Evolutionary conservation across 345 rosid species (phyloP), one percentile per base, ranked within the genome.

Genomic region (Lepidium aucheri): DNA sequence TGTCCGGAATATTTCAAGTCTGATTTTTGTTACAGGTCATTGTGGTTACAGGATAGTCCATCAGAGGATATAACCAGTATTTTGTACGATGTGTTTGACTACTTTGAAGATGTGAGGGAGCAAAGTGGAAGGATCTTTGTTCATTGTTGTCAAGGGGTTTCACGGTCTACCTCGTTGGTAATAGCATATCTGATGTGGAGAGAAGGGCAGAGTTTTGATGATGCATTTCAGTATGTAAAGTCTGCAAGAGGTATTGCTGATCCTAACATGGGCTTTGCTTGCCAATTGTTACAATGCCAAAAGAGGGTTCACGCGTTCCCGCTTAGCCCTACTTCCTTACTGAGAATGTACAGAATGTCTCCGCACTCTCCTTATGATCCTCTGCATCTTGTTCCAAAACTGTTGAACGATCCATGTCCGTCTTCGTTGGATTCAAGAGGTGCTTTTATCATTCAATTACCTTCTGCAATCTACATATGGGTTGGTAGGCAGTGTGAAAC

Each of bases 111-210:
- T 76, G 99, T 95, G 22, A 89, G 99, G 81, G 93, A 89, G 74
- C 86, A 83, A 52, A 53, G 77, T 38, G 99, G 99, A 65, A 85
- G 91, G 79, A 91, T 89, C 70, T 89, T 91, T 74, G 99, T 95
- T 74, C 99, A 95, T 68, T 95, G 99, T 60, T 91, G 93, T 59
- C 99, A 89, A 74, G 99, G 99, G 55, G 97, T 95, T 65, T 95
- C 99, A 12, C 82, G 99, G 72, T 95, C 99, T 49, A 91, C 99
- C 53, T 95, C 99, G 1, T 77, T 95, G 85, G 99, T 91, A 56
- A 95, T 95, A 43, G 99, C 99, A 12, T 95, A 95, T 80, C 87
- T 78, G 24, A 95, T 95, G 91, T 95, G 99, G 99, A 84, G 99
- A 76, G 97, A 95, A 73, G 99, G 97, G 61, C 97, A 84, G 86